Evolutionary conservation across 2,329 filamentous ascomycete species (phyloP).

Genomic region (Polytolypa hystricis): DNA sequence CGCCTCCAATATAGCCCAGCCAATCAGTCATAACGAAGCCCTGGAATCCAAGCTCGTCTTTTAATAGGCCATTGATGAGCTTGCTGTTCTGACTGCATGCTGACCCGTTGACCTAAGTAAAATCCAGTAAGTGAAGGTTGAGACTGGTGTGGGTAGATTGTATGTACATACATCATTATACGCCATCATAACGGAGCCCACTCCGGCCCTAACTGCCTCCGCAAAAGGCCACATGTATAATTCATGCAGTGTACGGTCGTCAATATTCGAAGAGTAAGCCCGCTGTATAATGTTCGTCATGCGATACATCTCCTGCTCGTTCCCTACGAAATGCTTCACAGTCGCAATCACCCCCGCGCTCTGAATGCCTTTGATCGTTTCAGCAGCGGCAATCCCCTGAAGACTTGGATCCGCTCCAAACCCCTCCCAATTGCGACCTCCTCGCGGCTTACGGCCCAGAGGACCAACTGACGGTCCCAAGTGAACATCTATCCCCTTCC

Average conservation of each 20-base stretch:
- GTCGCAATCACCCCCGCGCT: constrained; percentile 45
- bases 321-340: constrained; percentile 47
- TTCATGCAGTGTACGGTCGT: constrained; percentile 39
- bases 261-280: constrained; percentile 39
- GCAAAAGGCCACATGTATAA: constrained; percentile 41
- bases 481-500: constrained; percentile 61
- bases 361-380: constrained; percentile 48
- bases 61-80: constrained; percentile 57
- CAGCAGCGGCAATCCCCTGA: constrained; percentile 40
- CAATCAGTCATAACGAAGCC: constrained; percentile 63
- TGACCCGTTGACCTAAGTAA: constrained; percentile 51
- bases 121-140: background rate
- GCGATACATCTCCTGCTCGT: constrained; percentile 35
- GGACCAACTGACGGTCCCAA: constrained; percentile 62
- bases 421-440: constrained; percentile 65
- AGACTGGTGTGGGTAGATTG: too few relatives aligned
- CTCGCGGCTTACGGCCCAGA: constrained; percentile 59
- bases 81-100: constrained; percentile 59
- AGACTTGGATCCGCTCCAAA: constrained; percentile 61
- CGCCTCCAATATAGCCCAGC: constrained; percentile 50
- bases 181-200: constrained; percentile 35
- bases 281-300: constrained; percentile 36
- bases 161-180: constrained; percentile 32
- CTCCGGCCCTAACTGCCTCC: constrained; percentile 37
- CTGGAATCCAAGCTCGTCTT: constrained; percentile 64